Evolutionary conservation across 805 yeast genomes (phyloP).

Genomic region (Candida piceae): DNA sequence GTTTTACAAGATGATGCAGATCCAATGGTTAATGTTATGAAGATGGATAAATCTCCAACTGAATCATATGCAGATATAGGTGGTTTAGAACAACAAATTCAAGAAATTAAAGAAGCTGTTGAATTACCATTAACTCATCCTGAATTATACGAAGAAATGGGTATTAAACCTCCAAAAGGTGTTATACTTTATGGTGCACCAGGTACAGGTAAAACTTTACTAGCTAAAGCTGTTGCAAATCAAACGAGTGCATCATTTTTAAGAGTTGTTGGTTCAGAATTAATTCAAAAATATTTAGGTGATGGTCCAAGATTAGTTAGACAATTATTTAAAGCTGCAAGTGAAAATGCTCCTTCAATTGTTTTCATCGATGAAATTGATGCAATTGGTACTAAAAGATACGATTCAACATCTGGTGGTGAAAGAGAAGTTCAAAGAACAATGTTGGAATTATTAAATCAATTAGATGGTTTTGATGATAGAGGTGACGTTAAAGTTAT

Average conservation of each 20-base stretch:
- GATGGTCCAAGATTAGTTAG: slow-evolving; percentile 95
- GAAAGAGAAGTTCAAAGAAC: slow-evolving; percentile 97
- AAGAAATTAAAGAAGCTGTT: slow-evolving; percentile 96
- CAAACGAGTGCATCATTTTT: slow-evolving; percentile 95
- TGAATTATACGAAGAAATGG: slow-evolving; percentile 96
- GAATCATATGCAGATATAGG: slow-evolving; percentile 97
- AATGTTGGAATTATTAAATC: slow-evolving; percentile 92
- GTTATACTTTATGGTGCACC: slow-evolving; percentile 97
- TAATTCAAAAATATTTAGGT: slow-evolving; percentile 94
- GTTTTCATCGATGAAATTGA: slow-evolving; percentile 98
- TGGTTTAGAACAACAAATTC: slow-evolving; percentile 92
- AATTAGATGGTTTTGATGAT: slow-evolving; percentile 95
- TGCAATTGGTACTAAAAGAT: slow-evolving; percentile 98
- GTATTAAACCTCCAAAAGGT: slow-evolving; percentile 97
- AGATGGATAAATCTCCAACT: slow-evolving; percentile 94
- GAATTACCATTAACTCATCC: slow-evolving; percentile 96
- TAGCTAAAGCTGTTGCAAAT: slow-evolving; percentile 97
- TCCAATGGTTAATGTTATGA: slow-evolving; percentile 97
- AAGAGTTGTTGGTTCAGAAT: slow-evolving; percentile 94
- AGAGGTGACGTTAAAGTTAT: slow-evolving; percentile 96
- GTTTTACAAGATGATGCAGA: slow-evolving; percentile 97
- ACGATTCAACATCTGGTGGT: slow-evolving; percentile 89
- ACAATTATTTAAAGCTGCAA: slow-evolving; percentile 93
- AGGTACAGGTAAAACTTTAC: slow-evolving; percentile 93
- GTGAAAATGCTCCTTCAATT: slow-evolving; percentile 96